These are phyloP conservation scores for Cadophora sp. DNA, from an alignment of 2,329 filamentous ascomycete genomes.

Conservation along the genomic window DNA sequence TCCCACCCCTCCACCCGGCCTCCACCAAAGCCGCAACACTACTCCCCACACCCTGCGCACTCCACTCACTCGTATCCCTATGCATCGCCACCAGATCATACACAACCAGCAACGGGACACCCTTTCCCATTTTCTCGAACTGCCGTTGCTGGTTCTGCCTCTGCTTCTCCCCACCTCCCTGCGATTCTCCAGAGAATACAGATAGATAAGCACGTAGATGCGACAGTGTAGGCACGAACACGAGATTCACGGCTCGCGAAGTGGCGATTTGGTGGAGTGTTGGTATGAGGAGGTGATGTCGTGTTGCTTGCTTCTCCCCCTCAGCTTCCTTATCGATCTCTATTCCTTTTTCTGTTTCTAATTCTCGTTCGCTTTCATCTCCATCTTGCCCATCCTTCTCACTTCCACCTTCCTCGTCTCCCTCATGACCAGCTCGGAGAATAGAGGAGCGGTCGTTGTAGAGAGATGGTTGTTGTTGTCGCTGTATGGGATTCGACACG, in stretches of 20 bases:
- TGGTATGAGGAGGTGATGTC: slow-evolving; percentile 60
- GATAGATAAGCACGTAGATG: slow-evolving; percentile 80
- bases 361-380: background rate
- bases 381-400: background rate
- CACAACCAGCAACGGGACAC: slow-evolving; percentile 59
- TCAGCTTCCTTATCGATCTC: slow-evolving; percentile 19
- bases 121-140: slow-evolving; percentile 32
- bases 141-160: slow-evolving; percentile 9
- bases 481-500: slow-evolving; percentile 43
- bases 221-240: slow-evolving; percentile 78
- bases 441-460: background rate
- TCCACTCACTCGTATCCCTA: slow-evolving; percentile 74
- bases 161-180: slow-evolving; percentile 14
- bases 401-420: background rate
- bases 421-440: slow-evolving; percentile 4
- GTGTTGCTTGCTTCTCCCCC: slow-evolving; percentile 29
- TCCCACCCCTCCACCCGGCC: slow-evolving; percentile 55
- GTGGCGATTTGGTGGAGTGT: slow-evolving; percentile 73
- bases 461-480: slow-evolving; percentile 19
- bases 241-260: slow-evolving; percentile 71
- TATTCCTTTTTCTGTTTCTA: background rate
- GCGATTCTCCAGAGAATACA: slow-evolving; percentile 43
- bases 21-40: slow-evolving; percentile 70
- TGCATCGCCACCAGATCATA: slow-evolving; percentile 73
- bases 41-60: slow-evolving; percentile 72